Conservation (phyloP, 768 basidiomycete species). For the Polyporus arcularius region DNA sequence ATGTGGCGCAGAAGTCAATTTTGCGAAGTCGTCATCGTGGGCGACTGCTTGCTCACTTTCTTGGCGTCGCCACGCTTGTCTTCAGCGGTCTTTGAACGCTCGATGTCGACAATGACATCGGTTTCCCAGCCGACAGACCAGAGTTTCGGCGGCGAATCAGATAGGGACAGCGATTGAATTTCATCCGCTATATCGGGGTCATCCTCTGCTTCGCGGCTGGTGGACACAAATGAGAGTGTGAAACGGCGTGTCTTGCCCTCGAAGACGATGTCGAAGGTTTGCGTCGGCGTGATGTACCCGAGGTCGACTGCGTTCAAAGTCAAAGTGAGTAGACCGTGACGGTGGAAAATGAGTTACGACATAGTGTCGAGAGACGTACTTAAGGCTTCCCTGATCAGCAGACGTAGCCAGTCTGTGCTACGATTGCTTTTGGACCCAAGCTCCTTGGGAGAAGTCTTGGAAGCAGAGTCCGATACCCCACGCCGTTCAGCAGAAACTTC, state of each 20-base stretch:
- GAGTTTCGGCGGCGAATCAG: conserved; percentile 37
- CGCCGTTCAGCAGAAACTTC: conserved; percentile 39
- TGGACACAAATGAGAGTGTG: conserved; percentile 48
- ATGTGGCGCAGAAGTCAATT: conserved; percentile 11
- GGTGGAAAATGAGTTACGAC: no score
- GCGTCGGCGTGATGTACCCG: conserved; percentile 63
- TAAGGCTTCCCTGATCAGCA: conserved; percentile 66
- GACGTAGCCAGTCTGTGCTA: conserved; percentile 64
- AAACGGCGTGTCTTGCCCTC: conserved; percentile 64
- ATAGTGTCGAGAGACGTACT: conserved; percentile 42
- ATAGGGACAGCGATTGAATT: conserved; percentile 48
- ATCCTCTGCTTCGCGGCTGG: conserved; percentile 14
- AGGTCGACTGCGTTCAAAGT: conserved; percentile 56
- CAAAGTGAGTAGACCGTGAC: neutral
- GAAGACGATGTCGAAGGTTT: conserved; percentile 63
- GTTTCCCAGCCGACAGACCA: conserved; percentile 77
- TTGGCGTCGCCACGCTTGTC: conserved; percentile 11
- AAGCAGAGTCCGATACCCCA: conserved; percentile 2
- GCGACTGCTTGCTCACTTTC: neutral
- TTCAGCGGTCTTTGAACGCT: conserved; percentile 26
- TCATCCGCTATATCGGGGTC: conserved; percentile 12
- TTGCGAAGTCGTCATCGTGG: conserved; percentile 7
- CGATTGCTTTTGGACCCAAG: conserved; percentile 33
- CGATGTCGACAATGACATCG: conserved; percentile 42
- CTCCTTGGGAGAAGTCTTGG: conserved; percentile 2